Conservation (phyloP, 352 stramenopile genomes). For the Phytophthora fragariaefolia region DNA sequence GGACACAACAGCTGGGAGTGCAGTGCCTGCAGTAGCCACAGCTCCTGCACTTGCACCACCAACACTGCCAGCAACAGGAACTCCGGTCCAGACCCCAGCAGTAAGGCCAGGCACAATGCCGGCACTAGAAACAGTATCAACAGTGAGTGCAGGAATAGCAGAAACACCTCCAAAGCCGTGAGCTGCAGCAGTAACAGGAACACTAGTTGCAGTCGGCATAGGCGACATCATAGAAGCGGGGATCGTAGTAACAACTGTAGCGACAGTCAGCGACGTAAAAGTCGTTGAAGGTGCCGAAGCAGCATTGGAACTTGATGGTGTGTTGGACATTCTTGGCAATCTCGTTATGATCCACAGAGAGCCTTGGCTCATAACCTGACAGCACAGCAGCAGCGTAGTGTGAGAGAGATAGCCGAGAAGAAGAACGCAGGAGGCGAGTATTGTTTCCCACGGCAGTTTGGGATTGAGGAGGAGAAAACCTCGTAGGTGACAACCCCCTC, state of each 20-base stretch:
- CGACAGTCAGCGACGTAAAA: not conserved
- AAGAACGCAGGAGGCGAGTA: too few relatives aligned
- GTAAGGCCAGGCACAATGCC: too few relatives aligned
- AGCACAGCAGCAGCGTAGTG: not conserved
- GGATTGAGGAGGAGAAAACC: too few relatives aligned
- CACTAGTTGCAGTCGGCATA: not conserved
- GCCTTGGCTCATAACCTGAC: not conserved
- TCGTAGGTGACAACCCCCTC: too few relatives aligned
- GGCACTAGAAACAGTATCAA: too few relatives aligned
- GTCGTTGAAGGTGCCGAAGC: not conserved
- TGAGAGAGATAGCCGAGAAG: not conserved
- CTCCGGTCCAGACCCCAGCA: too few relatives aligned
- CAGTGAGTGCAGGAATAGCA: too few relatives aligned
- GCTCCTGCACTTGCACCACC: too few relatives aligned
- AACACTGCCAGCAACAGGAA: too few relatives aligned
- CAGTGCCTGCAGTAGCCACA: not conserved
- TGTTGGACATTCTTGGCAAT: not conserved
- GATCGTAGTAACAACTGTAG: not conserved
- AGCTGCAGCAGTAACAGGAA: too few relatives aligned
- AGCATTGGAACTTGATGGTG: not conserved
- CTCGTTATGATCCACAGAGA: not conserved
- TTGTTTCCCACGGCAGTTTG: too few relatives aligned
- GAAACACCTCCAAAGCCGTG: too few relatives aligned
- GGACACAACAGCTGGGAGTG: not conserved
- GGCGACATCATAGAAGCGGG: not conserved